These are phyloP conservation scores for Fusarium austroafricanum DNA, from an alignment of 2,329 filamentous ascomycete genomes.

Conservation along the genomic window DNA sequence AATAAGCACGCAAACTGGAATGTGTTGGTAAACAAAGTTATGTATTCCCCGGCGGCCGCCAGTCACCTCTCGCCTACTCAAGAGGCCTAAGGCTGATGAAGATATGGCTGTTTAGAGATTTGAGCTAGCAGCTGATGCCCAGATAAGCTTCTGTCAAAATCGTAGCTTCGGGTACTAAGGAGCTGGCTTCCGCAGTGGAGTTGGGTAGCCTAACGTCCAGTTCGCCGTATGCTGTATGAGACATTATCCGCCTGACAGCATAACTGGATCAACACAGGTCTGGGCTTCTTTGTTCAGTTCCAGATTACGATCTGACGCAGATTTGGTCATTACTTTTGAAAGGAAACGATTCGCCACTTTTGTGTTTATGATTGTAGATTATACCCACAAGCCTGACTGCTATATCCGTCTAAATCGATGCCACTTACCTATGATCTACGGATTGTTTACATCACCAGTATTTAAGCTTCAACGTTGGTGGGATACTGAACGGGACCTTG, in stretches of 20 bases:
- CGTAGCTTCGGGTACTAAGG: not conserved
- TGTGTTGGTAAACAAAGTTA: not conserved
- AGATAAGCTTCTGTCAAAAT: constrained; percentile 23
- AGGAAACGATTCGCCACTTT: not conserved
- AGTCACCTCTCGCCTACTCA: not conserved
- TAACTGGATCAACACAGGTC: not conserved
- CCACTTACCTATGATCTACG: not conserved
- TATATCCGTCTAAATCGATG: not conserved
- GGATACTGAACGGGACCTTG: not conserved
- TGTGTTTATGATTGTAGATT: not conserved
- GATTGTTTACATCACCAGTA: not conserved
- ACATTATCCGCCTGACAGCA: constrained; percentile 2
- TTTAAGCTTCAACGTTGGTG: not conserved
- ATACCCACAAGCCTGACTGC: not conserved
- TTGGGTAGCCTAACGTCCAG: constrained; percentile 1
- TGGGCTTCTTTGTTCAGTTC: too few species aligned
- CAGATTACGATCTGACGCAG: fast-evolving
- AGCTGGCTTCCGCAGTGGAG: constrained; percentile 9
- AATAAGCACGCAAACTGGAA: not conserved
- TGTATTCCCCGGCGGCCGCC: not conserved
- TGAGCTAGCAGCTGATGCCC: not conserved
- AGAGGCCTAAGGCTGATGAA: not conserved
- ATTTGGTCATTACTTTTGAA: not conserved
- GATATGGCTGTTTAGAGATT: not conserved
- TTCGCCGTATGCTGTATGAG: not conserved